Percentiles rank a stretch among this genome's conserved stretches.
Evolutionary conservation across 2,329 filamentous ascomycete genomes (phyloP).

Genomic region (Aspergillus sp.): DNA sequence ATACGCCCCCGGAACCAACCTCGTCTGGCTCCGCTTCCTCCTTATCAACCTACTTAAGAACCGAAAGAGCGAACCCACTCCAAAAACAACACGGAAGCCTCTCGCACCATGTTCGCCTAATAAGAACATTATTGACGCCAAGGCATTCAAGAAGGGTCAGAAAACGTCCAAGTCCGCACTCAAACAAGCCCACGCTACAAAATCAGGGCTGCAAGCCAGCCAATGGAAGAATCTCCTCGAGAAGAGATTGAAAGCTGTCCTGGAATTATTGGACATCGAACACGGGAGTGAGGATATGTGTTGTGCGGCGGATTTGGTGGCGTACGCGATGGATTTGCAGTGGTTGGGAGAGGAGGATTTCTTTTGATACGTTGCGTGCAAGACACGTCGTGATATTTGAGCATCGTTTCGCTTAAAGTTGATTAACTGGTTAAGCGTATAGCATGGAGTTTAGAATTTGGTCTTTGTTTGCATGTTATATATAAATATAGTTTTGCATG

Average conservation of each 20-base stretch:
- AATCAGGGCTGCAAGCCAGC: constrained; percentile 11
- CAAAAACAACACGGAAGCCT: constrained; percentile 16
- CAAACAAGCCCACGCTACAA: constrained; percentile 7
- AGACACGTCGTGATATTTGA: too few species aligned
- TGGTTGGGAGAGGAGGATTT: constrained; percentile 36
- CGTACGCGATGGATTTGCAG: constrained; percentile 36
- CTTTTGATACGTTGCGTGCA: constrained; percentile 12
- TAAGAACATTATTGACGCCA: constrained; percentile 9
- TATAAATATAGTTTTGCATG: too few species aligned
- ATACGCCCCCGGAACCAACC: constrained; percentile 54
- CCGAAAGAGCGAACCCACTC: constrained; percentile 14
- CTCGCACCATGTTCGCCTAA: constrained; percentile 29
- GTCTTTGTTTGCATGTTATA: too few species aligned
- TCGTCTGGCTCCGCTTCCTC: constrained; percentile 56
- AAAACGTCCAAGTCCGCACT: not conserved
- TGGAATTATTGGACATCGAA: constrained; percentile 31
- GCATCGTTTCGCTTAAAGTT: too few species aligned
- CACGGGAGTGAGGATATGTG: constrained; percentile 34
- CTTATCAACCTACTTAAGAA: constrained; percentile 47
- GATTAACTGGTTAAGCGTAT: too few species aligned
- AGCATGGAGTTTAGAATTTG: too few species aligned
- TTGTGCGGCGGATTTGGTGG: constrained; percentile 36
- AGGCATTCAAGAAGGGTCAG: not conserved
- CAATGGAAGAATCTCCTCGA: constrained; percentile 24
- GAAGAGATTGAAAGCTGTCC: constrained; percentile 23